Evolutionary conservation across 2,329 filamentous ascomycete species (phyloP).

Genomic region (Colletotrichum salicis): DNA sequence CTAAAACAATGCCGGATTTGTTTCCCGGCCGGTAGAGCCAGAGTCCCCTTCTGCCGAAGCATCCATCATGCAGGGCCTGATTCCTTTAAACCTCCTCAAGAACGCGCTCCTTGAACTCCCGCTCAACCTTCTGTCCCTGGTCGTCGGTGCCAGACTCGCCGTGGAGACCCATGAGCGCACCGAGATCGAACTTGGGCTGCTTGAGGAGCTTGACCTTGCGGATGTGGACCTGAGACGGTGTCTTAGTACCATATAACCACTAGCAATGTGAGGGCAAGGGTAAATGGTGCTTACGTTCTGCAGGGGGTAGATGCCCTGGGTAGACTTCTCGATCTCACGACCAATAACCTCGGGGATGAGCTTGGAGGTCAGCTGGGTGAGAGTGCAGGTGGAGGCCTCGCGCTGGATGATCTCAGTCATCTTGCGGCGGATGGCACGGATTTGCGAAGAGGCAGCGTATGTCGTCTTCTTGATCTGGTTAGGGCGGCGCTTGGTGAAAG

Average conservation of each 20-base stretch:
- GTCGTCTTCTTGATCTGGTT: conserved; percentile 99
- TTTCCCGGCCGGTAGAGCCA: conserved; percentile 35
- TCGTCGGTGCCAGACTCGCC: conserved; percentile 97
- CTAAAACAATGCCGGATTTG: conserved; percentile 50
- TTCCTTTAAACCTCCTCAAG: conserved; percentile 88
- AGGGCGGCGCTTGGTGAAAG: conserved; percentile 98
- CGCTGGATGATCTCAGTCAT: conserved; percentile 99
- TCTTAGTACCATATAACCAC: conserved; percentile 45
- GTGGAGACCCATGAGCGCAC: conserved; percentile 94
- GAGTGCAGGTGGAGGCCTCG: conserved; percentile 93
- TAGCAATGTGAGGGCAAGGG: too few relatives aligned
- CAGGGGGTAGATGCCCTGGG: conserved; percentile 99
- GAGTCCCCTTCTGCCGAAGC: conserved; percentile 47
- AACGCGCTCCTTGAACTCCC: conserved; percentile 99
- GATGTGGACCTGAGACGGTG: conserved; percentile 85
- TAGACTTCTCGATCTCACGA: conserved; percentile 99
- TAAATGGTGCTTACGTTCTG: conserved; percentile 80
- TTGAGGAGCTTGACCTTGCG: conserved; percentile 99
- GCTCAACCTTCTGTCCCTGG: conserved; percentile 97
- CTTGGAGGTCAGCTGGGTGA: conserved; percentile 97
- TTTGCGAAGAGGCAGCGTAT: conserved; percentile 96
- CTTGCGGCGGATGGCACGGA: conserved; percentile 98
- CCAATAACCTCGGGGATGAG: conserved; percentile 99
- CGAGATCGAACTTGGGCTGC: conserved; percentile 98
- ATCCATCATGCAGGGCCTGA: conserved; percentile 52